Percentiles rank a stretch among this genome's conserved stretches.
phyloP scores from a whole-genome alignment of 1,139 yeast genomes.

The Diutina rugosa region DNA sequence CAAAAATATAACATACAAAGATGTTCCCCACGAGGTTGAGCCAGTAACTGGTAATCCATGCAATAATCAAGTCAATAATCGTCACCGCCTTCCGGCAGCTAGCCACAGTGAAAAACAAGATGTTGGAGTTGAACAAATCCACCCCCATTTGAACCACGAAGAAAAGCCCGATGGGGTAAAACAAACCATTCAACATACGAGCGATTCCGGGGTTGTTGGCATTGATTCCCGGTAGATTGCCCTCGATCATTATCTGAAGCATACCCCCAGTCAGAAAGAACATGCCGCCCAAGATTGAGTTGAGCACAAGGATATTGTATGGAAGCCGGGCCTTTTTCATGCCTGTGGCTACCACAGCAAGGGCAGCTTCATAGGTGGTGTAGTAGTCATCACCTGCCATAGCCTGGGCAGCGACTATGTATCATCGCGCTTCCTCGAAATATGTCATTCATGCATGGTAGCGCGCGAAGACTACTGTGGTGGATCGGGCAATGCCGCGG shows the following conservation, averaged over 20 bases:
- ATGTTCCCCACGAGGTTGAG: constrained; percentile 51
- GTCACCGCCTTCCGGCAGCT: constrained; percentile 57
- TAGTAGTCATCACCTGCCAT: constrained; percentile 20
- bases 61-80: constrained; percentile 43
- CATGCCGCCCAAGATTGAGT: constrained; percentile 59
- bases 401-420: not conserved
- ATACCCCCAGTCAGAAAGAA: constrained; percentile 64
- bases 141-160: constrained; percentile 64
- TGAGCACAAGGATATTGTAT: constrained; percentile 41
- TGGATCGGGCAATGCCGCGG: not conserved
- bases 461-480: not conserved
- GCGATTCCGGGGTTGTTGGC: constrained; percentile 40
- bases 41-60: constrained; percentile 60
- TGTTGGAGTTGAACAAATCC: constrained; percentile 62
- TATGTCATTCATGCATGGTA: not conserved
- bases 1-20: constrained; percentile 51
- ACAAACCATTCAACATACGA: constrained; percentile 37
- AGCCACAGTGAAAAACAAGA: constrained; percentile 57
- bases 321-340: constrained; percentile 68
- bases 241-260: constrained; percentile 45
- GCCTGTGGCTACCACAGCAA: constrained; percentile 71
- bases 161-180: constrained; percentile 58
- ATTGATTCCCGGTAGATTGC: constrained; percentile 31
- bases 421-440: not conserved
- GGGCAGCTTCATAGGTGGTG: constrained; percentile 67